These are phyloP conservation scores for Podosphaera xanthii DNA, from an alignment of 2,329 filamentous ascomycete species.

Conservation along the genomic window DNA sequence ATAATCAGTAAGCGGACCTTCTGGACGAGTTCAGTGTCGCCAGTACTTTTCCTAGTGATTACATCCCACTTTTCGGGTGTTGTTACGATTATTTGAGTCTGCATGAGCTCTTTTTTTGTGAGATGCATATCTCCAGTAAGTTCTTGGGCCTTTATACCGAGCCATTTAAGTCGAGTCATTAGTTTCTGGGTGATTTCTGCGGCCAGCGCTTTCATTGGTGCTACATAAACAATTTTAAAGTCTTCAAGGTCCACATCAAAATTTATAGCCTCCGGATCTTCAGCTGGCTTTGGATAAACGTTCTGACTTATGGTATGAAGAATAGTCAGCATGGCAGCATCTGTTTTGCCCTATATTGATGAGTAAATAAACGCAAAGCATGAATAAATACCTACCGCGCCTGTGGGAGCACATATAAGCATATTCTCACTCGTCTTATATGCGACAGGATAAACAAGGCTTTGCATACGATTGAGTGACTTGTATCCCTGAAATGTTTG, in stretches of 20 bases:
- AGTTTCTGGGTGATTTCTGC: constrained; percentile 93
- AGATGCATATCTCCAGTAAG: constrained; percentile 98
- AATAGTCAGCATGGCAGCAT: constrained; percentile 91
- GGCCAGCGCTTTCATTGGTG: constrained; percentile 94
- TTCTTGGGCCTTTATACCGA: constrained; percentile 78
- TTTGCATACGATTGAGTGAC: constrained; percentile 91
- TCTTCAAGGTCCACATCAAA: constrained; percentile 68
- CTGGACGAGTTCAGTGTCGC: constrained; percentile 90
- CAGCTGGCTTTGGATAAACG: constrained; percentile 53
- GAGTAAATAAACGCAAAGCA: background rate
- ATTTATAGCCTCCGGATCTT: constrained; percentile 48
- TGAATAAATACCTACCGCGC: constrained; percentile 35
- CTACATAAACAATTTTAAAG: constrained; percentile 97
- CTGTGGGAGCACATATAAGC: constrained; percentile 93
- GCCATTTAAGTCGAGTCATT: constrained; percentile 75
- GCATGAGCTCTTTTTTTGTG: constrained; percentile 84
- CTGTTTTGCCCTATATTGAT: constrained; percentile 53
- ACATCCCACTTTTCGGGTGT: constrained; percentile 99
- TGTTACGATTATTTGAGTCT: constrained; percentile 94
- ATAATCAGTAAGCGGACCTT: constrained; percentile 93
- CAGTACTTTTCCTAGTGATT: constrained; percentile 86
- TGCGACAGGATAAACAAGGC: constrained; percentile 79
- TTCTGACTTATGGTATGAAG: constrained; percentile 80
- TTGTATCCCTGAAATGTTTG: constrained; percentile 92
- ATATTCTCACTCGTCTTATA: constrained; percentile 96